Percentiles rank a stretch among this genome's conserved stretches.
Evolutionary conservation across 371 early-diverging fungal genomes (phyloP).

Genomic region (Actinomortierella ambigua): DNA sequence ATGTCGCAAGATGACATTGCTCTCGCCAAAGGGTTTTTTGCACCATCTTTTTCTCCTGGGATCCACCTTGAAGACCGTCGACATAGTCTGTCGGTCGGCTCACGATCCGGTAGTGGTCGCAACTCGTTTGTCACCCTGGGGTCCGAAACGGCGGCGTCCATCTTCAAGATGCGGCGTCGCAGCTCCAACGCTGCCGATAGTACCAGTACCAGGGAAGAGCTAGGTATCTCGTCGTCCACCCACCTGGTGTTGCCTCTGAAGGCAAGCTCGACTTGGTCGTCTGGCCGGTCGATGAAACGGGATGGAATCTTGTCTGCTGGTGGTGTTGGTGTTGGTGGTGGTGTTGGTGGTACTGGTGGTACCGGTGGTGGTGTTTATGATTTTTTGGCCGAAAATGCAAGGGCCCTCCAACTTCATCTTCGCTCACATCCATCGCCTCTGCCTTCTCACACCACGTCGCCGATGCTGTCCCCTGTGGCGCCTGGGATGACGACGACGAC

Average conservation of each 20-base stretch:
- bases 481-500: too few relatives aligned
- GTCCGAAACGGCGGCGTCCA: slow-evolving; percentile 17
- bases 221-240: neutral
- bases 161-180: slow-evolving; percentile 21
- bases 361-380: too few relatives aligned
- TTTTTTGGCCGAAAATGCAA: too few relatives aligned
- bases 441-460: too few relatives aligned
- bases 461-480: too few relatives aligned
- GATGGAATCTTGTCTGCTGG: neutral
- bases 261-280: neutral
- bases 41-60: too few relatives aligned
- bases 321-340: neutral
- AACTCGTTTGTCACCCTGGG: slow-evolving; percentile 17
- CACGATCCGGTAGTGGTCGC: slow-evolving; percentile 7
- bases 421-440: too few relatives aligned
- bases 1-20: too few relatives aligned
- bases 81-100: neutral
- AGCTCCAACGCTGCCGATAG: slow-evolving; percentile 17
- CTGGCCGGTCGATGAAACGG: neutral
- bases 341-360: too few relatives aligned
- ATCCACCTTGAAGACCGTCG: too few relatives aligned
- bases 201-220: slow-evolving; percentile 10
- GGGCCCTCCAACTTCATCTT: too few relatives aligned
- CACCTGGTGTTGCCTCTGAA: slow-evolving; percentile 8
- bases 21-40: too few relatives aligned